Conservation (phyloP, 148 eudicot genomes). For the Heliosperma pusillum region DNA sequence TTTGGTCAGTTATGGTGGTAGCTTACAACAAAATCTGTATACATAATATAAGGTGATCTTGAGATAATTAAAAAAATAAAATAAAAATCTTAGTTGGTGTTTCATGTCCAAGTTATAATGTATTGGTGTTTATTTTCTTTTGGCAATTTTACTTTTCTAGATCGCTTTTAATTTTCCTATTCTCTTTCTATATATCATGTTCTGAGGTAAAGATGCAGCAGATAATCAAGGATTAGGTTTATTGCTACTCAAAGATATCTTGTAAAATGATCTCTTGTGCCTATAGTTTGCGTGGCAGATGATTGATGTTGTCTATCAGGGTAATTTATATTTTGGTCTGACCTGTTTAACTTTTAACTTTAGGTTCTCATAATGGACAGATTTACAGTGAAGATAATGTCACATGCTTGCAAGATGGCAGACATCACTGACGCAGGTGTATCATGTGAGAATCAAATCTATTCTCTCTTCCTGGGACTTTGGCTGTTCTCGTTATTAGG, state of each 20-base stretch:
- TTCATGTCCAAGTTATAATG: not conserved
- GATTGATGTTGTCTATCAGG: conserved; percentile 9
- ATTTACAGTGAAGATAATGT: conserved; percentile 82
- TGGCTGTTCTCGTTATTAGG: not conserved
- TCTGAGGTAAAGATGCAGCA: not conserved
- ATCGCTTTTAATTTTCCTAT: not conserved
- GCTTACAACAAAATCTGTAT: not conserved
- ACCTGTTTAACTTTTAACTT: conserved; percentile 28
- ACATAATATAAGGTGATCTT: not conserved
- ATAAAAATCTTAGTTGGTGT: not conserved
- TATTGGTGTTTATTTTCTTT: too few relatives aligned
- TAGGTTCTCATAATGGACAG: conserved; percentile 98
- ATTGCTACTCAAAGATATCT: not conserved
- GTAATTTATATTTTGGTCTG: conserved; percentile 11
- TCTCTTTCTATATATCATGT: not conserved
- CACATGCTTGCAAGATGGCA: conserved; percentile 92
- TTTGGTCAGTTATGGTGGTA: not conserved
- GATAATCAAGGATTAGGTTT: not conserved
- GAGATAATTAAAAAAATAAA: not conserved
- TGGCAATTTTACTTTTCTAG: not conserved
- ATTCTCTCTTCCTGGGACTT: conserved; percentile 3
- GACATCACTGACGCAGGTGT: conserved; percentile 96
- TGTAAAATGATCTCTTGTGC: not conserved
- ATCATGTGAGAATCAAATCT: conserved; percentile 67
- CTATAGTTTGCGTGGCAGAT: not conserved